Conservation (phyloP, 768 basidiomycete species). For the Tephrocybe sp. region DNA sequence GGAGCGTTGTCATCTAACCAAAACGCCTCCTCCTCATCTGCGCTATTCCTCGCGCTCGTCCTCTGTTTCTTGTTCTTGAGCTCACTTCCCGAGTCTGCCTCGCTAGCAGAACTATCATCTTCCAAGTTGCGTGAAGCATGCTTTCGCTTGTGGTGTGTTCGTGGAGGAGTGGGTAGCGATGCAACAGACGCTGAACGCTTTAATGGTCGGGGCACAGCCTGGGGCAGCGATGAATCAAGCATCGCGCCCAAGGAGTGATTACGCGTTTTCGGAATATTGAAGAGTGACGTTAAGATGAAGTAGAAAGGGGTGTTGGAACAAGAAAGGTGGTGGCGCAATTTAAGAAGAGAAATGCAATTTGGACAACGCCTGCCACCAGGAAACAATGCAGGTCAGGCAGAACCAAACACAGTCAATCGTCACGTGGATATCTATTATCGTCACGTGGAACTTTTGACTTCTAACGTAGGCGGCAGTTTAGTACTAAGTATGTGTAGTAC, state of each 20-base stretch:
- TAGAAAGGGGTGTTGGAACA: not conserved
- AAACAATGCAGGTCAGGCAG: no score
- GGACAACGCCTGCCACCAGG: no score
- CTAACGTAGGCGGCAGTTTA: no score
- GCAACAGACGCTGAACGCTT: slow-evolving; percentile 67
- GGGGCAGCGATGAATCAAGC: slow-evolving; percentile 35
- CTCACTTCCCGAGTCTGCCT: slow-evolving; percentile 20
- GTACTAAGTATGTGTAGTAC: no score
- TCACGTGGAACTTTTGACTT: no score
- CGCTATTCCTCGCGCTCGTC: slow-evolving; percentile 29
- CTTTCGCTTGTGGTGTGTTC: slow-evolving; percentile 52
- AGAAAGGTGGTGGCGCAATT: slow-evolving; percentile 2
- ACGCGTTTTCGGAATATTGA: slow-evolving; percentile 8
- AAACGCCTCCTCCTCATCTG: slow-evolving; percentile 51
- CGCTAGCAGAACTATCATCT: slow-evolving; percentile 34
- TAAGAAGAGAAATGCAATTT: not conserved
- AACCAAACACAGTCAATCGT: no score
- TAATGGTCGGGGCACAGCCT: slow-evolving; percentile 38
- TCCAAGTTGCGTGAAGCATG: slow-evolving; percentile 32
- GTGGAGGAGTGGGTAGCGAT: slow-evolving; percentile 67
- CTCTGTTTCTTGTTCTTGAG: slow-evolving; percentile 39
- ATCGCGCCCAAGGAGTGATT: slow-evolving; percentile 11
- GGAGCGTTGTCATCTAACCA: slow-evolving; percentile 31
- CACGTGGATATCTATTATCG: no score
- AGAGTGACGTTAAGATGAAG: not conserved